phyloP scores from a whole-genome alignment of 129 eudicot genomes.

The Ambrosia trifida region DNA sequence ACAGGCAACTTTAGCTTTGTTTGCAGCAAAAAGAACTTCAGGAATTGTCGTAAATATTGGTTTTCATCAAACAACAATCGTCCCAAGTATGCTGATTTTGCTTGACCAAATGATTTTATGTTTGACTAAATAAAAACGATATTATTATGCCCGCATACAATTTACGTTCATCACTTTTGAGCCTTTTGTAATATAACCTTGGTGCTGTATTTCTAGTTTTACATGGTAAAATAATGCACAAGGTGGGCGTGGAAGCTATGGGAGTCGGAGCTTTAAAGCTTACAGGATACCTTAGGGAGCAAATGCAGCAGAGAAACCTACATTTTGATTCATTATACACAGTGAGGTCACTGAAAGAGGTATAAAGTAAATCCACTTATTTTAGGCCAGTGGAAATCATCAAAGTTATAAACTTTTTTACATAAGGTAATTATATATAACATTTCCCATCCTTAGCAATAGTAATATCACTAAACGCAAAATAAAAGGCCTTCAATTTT shows the following conservation, averaged over 20 bases:
- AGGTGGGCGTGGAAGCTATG: constrained; percentile 84
- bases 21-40: constrained; percentile 81
- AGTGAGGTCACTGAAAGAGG: constrained; percentile 93
- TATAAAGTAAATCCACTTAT: constrained; percentile 15
- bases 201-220: constrained; percentile 48
- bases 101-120: not conserved
- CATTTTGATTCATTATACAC: constrained; percentile 77
- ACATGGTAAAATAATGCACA: constrained; percentile 81
- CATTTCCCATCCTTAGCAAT: no score
- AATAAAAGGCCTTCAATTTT: no score
- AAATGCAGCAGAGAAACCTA: constrained; percentile 75
- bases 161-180: not conserved
- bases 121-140: constrained; percentile 8
- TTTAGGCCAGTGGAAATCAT: not conserved
- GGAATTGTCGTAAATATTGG: constrained; percentile 95
- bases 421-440: not conserved
- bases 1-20: constrained; percentile 90
- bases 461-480: no score
- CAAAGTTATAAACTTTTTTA: not conserved
- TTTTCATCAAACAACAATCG: constrained; percentile 85
- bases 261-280: constrained; percentile 95
- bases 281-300: constrained; percentile 86
- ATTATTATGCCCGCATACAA: not conserved
- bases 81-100: constrained; percentile 65
- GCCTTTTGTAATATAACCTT: not conserved